phyloP scores from a whole-genome alignment of 768 basidiomycete species.

The Tephrocybe sp. region DNA sequence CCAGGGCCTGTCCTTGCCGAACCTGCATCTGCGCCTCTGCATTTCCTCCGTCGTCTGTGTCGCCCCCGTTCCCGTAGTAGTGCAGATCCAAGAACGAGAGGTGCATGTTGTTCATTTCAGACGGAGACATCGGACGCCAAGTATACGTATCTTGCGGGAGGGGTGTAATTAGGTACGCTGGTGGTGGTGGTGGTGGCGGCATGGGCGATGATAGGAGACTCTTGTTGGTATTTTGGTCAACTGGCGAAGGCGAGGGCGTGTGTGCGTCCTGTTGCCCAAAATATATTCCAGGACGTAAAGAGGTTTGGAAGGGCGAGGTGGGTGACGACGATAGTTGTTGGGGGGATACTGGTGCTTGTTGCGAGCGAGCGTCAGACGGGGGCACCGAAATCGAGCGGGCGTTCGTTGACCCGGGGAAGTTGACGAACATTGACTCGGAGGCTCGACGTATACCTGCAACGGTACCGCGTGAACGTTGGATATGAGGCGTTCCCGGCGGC shows the following conservation, averaged over 20 bases:
- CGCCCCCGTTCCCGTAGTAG: conserved; percentile 43
- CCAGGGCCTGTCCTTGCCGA: neutral
- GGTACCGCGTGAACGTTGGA: conserved; percentile 36
- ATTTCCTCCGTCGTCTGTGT: conserved; percentile 12
- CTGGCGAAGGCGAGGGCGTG: neutral
- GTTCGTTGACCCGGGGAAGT: too few relatives aligned
- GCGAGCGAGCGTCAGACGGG: conserved; percentile 52
- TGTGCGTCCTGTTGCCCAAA: neutral
- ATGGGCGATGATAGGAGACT: neutral
- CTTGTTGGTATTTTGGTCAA: neutral
- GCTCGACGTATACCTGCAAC: conserved; percentile 23
- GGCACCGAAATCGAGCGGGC: conserved; percentile 54
- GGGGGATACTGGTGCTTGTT: conserved; percentile 3
- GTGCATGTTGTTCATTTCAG: conserved; percentile 33
- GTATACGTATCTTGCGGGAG: conserved; percentile 16
- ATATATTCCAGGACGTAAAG: neutral
- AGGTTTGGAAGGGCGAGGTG: neutral
- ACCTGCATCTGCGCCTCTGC: conserved; percentile 15
- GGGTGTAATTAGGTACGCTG: conserved; percentile 13
- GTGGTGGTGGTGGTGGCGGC: conserved; percentile 1
- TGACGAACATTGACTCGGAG: conserved; percentile 22
- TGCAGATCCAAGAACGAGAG: conserved; percentile 76
- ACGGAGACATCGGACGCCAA: conserved; percentile 25
- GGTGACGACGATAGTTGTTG: neutral
- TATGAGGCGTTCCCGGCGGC: conserved; percentile 64